Conservation (phyloP, 306 rosid species). For the Abrus precatorius region DNA sequence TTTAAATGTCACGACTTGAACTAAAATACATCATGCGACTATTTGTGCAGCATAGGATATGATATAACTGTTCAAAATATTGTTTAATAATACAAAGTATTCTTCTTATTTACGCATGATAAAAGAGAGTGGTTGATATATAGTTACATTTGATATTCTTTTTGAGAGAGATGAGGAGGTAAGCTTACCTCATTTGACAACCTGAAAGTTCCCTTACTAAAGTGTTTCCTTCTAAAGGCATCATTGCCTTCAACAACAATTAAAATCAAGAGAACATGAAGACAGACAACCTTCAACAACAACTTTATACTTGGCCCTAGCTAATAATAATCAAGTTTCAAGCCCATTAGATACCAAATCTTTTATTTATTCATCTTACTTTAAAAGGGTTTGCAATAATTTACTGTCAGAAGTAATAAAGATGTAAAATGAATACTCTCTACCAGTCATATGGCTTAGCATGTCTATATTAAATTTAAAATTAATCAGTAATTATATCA, state of each 20-base stretch:
- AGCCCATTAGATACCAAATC: neutral
- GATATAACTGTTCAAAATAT: neutral
- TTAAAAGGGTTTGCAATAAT: neutral
- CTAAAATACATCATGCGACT: neutral
- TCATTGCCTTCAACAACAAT: conserved; percentile 58
- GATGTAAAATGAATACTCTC: conserved; percentile 15
- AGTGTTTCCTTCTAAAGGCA: conserved; percentile 59
- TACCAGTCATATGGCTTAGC: neutral
- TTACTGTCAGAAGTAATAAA: neutral
- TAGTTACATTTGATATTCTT: conserved; percentile 39
- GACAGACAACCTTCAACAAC: conserved; percentile 25
- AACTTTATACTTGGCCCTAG: conserved; percentile 15
- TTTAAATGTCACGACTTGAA: neutral
- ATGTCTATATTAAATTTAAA: neutral
- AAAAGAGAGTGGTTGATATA: conserved; percentile 21
- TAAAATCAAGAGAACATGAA: conserved; percentile 21
- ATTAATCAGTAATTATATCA: neutral
- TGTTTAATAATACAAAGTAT: neutral
- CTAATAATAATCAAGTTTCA: conserved; percentile 20
- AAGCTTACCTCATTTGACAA: conserved; percentile 66
- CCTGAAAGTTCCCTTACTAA: conserved; percentile 57
- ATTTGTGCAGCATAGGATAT: neutral
- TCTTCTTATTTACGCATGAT: neutral
- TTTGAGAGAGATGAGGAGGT: conserved; percentile 44
- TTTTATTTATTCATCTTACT: conserved; percentile 7